Evolutionary conservation across 2,329 filamentous ascomycete species (phyloP), one percentile per base, ranked within the genome.

Genomic region (Aureobasidium sp.): DNA sequence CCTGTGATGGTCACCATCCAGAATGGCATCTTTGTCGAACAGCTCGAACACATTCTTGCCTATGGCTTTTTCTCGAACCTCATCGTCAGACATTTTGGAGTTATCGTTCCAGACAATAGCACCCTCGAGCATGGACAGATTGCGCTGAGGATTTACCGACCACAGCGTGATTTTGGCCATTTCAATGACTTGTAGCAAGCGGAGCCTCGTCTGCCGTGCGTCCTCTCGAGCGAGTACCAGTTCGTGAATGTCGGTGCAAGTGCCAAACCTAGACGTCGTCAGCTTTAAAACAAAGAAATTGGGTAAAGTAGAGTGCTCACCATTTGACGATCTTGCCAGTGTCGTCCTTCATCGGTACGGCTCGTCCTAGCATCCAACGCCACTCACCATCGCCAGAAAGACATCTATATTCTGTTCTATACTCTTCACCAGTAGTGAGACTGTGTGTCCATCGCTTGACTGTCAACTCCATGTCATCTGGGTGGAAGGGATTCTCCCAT

Each of bases 221-320:
- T 81, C 81, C 64, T 87, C 79, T 63, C 87, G 85, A 15, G 87
- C 82, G 69, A 88, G 81, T 3, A 92, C 86, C 47, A 85, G 80
- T 65, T 92, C 88, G 69, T 92, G 86, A 20, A 92, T 88, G 66
- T 93, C 89, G 13, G 89, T 92, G 68, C 87, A 91, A 1, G 88
- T 91, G 17, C 88, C 89, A 68, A 89, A 90, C 63, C 63, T 65
- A 17, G 29, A 46, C 8, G 36, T 47, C 9, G 48, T 39, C n/a
- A 61, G 27, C 27, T 55, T 1, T n/a, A 51, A 39, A 26, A 26
- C 34, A 24, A n/a, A 24, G n/a, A 36, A 6, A 27, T 2, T 8
- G 15, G 2, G n/a, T 10, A 29, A 3, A 26, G 13, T 12, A 26
- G 13, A 9, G 24, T 17, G 29, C 63, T 41, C 46, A 65, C 89